Conservation (phyloP, 192 early-diverging fungal genomes). For the Coemansia sp. region DNA sequence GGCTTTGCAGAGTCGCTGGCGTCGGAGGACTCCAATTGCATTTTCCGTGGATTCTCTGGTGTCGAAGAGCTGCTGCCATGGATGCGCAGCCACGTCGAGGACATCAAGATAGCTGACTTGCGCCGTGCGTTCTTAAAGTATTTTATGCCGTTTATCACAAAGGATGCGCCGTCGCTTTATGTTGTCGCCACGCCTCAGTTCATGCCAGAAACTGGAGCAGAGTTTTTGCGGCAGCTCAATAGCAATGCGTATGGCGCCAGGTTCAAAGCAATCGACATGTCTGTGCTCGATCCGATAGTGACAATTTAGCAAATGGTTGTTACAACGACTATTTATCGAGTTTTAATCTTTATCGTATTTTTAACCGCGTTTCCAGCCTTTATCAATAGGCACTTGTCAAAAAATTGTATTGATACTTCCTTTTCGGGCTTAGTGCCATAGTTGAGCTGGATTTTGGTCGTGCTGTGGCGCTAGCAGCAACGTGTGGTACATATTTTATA, state of each 20-base stretch:
- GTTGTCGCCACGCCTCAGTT: conserved; percentile 37
- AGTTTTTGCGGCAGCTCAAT: conserved; percentile 20
- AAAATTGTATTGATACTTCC: neutral
- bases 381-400: neutral
- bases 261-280: conserved; percentile 27
- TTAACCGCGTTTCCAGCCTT: neutral
- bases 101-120: conserved; percentile 26
- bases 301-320: conserved; percentile 8
- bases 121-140: conserved; percentile 29
- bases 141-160: conserved; percentile 32
- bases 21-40: conserved; percentile 26
- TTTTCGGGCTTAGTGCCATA: neutral
- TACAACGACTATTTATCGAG: neutral
- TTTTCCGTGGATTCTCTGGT: conserved; percentile 30
- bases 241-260: conserved; percentile 29
- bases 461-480: neutral
- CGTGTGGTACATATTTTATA: neutral
- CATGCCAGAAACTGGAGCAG: conserved; percentile 4
- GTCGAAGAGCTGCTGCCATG: conserved; percentile 40
- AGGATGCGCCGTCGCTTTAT: conserved; percentile 21
- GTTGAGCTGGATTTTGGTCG: neutral
- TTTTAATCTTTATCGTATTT: neutral
- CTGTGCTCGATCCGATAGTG: conserved; percentile 31
- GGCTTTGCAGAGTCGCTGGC: conserved; percentile 15
- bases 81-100: conserved; percentile 38